These are phyloP conservation scores for Suillus cothurnatus DNA, from an alignment of 768 basidiomycete genomes.

Conservation along the genomic window DNA sequence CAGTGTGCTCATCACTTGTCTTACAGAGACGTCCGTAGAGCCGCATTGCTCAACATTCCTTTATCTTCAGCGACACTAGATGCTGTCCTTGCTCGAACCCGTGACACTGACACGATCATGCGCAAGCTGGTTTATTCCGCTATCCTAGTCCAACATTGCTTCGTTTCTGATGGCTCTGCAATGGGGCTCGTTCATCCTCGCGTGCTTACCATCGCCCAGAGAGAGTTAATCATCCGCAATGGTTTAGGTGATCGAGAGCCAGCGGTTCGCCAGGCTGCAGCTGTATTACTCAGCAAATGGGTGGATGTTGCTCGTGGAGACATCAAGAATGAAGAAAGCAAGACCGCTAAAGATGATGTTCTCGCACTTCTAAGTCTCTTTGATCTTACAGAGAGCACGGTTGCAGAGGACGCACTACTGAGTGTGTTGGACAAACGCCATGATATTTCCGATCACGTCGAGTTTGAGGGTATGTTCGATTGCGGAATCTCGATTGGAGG, in stretches of 20 bases:
- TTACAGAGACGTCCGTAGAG: conserved; percentile 83
- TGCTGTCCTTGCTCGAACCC: conserved; percentile 69
- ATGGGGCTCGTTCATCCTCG: conserved; percentile 66
- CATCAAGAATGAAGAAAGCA: conserved; percentile 39
- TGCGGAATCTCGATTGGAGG: neutral
- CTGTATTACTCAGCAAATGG: conserved; percentile 74
- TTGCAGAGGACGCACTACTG: conserved; percentile 74
- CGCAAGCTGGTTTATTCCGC: conserved; percentile 73
- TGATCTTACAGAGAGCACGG: conserved; percentile 56
- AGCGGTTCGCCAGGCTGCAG: conserved; percentile 70
- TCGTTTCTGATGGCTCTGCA: conserved; percentile 28
- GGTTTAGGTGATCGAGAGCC: conserved; percentile 88
- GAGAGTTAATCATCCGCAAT: conserved; percentile 76
- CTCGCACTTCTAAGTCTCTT: conserved; percentile 57
- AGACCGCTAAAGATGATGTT: conserved; percentile 39
- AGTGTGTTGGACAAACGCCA: conserved; percentile 68
- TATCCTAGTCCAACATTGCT: conserved; percentile 52
- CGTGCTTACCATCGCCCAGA: conserved; percentile 66
- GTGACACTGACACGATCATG: conserved; percentile 75
- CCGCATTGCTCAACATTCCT: conserved; percentile 72
- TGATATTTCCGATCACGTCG: conserved; percentile 67
- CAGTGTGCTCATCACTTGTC: neutral
- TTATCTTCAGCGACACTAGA: conserved; percentile 57
- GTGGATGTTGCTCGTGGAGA: conserved; percentile 55
- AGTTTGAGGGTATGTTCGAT: conserved; percentile 62